Percentiles rank a stretch among this genome's conserved stretches.
Evolutionary conservation across 2,329 filamentous ascomycete species (phyloP).

Genomic region (Cytospora mali): DNA sequence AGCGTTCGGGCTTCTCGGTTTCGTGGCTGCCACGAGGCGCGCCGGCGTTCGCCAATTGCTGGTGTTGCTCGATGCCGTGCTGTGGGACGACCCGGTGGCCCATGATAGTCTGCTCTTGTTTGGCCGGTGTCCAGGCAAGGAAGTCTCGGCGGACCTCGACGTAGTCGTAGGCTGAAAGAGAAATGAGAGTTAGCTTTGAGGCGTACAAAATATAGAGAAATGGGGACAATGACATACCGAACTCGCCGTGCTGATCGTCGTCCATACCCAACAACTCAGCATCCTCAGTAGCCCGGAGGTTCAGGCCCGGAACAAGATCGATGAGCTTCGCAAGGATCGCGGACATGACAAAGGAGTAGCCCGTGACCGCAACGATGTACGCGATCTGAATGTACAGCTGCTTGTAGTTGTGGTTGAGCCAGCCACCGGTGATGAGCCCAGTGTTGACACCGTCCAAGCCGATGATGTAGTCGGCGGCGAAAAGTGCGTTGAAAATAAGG

Average conservation of each 20-base stretch:
- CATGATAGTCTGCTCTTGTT: constrained; percentile 62
- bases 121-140: constrained; percentile 82
- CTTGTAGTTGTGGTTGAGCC: constrained; percentile 73
- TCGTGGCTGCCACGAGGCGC: constrained; percentile 19
- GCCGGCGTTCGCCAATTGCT: constrained; percentile 50
- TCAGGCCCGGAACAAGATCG: constrained; percentile 74
- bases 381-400: constrained; percentile 80
- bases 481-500: constrained; percentile 73
- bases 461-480: constrained; percentile 70
- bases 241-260: constrained; percentile 87
- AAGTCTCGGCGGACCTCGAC: constrained; percentile 85
- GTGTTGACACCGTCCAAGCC: constrained; percentile 78
- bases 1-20: constrained; percentile 22
- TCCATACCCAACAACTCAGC: constrained; percentile 87
- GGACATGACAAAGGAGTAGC: constrained; percentile 74
- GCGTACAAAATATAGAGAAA: not conserved
- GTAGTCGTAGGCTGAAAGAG: constrained; percentile 68
- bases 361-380: constrained; percentile 67
- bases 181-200: not conserved
- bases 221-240: constrained; percentile 46
- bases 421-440: constrained; percentile 64
- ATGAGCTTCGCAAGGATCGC: constrained; percentile 74
- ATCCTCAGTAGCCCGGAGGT: constrained; percentile 78
- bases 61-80: constrained; percentile 73
- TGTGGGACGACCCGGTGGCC: constrained; percentile 65